Evolutionary conservation across 495 filamentous ascomycete genomes (phyloP), one percentile per base, ranked within the genome.

Genomic region (Talaromyces proteolyticus): DNA sequence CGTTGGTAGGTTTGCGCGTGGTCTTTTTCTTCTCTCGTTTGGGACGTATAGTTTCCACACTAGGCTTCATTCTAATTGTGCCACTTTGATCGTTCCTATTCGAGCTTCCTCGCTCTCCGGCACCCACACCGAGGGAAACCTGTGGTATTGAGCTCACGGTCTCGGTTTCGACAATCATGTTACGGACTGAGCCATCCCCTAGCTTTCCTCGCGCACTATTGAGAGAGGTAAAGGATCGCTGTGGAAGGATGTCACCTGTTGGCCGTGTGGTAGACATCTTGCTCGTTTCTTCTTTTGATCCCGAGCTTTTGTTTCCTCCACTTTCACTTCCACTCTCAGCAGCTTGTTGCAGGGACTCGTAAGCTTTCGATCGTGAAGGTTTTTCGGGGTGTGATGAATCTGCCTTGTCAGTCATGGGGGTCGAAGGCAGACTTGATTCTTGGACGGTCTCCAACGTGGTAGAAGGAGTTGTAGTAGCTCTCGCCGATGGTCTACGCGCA

Each of bases 121-220:
- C 70, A 12, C 76, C 85, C 21, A 86, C 78, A 20, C 84, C 83
- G 24, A 94, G 65, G 11, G 88, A 85, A n/a, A 94, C 82, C 58
- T 94, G 92, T 5, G 89, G 90, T 26, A 96, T 88, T 14, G 93
- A 92, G 26, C 79, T 87, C 43, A 98, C 94, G 4, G 90, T 94
- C 70, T 98, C 93, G 3, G 93, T 97, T 68, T 98, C 93, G 11
- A 98, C 92, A 34, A 88, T 96, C 93, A 98, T 98, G 56, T 89
- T 95, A 57, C 85, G 84, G 24, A 88, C 79, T 12, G 89, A 85
- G 8, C 81, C 83, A 60, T 96, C 91, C 37, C 78, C 62, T 24
- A 78, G 73, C 68, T 89, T 80, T 26, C 78, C 70, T 39, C 76
- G 76, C 3, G 68, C 62, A 18, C 49, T 69, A 16, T 67, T 72